phyloP scores from a whole-genome alignment of 352 stramenopile genomes.

The Phytophthora megakarya region DNA sequence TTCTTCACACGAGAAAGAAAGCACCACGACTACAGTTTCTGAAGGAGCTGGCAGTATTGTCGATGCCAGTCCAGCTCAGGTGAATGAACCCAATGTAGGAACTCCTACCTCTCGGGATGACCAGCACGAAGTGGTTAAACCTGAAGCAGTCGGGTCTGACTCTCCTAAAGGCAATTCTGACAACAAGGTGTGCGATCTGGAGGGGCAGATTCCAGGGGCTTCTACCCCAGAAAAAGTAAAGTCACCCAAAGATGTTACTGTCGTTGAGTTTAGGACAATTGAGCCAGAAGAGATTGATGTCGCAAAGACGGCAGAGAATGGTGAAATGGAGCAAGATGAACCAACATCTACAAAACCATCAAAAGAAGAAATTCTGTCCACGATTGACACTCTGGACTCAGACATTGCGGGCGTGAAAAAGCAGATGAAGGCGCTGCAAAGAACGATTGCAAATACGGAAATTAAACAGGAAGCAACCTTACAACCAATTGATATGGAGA shows the following conservation, averaged over 20 bases:
- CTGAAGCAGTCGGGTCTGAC: conserved; percentile 6
- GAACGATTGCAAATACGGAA: conserved; percentile 49
- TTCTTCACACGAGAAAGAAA: conserved; percentile 12
- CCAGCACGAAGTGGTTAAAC: not conserved
- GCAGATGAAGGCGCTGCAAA: conserved; percentile 64
- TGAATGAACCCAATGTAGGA: conserved; percentile 3
- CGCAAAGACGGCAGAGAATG: conserved; percentile 1
- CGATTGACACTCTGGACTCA: conserved; percentile 79
- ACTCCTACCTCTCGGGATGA: not conserved
- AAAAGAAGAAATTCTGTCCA: conserved; percentile 82
- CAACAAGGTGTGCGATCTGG: not conserved
- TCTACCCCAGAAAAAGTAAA: conserved; percentile 18
- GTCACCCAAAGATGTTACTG: not conserved
- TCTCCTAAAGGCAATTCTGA: not conserved
- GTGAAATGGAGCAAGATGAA: conserved; percentile 15
- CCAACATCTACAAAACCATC: conserved; percentile 35
- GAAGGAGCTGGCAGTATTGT: conserved; percentile 8
- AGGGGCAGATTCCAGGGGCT: conserved; percentile 4
- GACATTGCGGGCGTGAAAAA: conserved; percentile 72
- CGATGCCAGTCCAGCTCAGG: conserved; percentile 13
- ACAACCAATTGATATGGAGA: conserved; percentile 39
- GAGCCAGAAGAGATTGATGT: conserved; percentile 9
- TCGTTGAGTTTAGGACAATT: not conserved
- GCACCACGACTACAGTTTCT: not conserved
- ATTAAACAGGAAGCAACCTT: conserved; percentile 55